A percentile compares a stretch with the other conserved stretches of the same genome.
phyloP scores from a whole-genome alignment of 148 eudicot genomes.

The Nyssa sinensis region DNA sequence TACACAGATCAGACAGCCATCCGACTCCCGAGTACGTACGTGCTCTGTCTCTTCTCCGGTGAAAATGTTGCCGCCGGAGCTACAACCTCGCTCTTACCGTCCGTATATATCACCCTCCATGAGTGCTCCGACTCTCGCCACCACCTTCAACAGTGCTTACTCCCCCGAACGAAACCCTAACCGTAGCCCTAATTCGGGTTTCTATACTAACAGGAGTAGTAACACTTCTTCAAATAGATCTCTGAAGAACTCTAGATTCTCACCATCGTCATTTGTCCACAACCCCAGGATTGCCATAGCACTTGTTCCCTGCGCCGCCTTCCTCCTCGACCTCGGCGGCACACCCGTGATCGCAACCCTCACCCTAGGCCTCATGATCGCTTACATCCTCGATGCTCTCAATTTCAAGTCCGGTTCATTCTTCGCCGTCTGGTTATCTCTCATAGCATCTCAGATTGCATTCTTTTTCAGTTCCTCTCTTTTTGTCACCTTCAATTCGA shows the following conservation, averaged over 20 bases:
- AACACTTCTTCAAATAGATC: constrained; percentile 25
- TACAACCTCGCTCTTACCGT: constrained; percentile 58
- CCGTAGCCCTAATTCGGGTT: constrained; percentile 36
- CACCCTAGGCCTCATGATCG: constrained; percentile 57
- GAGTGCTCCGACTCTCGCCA: constrained; percentile 49
- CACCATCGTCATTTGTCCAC: constrained; percentile 54
- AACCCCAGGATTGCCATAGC: constrained; percentile 67
- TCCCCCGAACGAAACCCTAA: constrained; percentile 49
- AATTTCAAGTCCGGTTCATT: constrained; percentile 78
- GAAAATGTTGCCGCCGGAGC: constrained; percentile 74
- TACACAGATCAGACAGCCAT: neutral
- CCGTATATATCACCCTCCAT: constrained; percentile 61
- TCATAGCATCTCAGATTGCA: constrained; percentile 67
- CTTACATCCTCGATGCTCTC: constrained; percentile 84
- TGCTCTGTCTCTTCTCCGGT: neutral
- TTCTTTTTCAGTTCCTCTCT: constrained; percentile 66
- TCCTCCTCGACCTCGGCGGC: constrained; percentile 91
- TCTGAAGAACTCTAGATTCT: constrained; percentile 42
- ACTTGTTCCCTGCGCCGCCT: constrained; percentile 67
- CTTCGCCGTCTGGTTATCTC: constrained; percentile 81
- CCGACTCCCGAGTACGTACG: neutral
- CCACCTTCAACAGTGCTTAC: constrained; percentile 35
- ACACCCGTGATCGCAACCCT: constrained; percentile 64
- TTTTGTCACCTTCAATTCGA: constrained; percentile 44
- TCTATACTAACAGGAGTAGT: constrained; percentile 14